These are phyloP conservation scores for Pelargonium nanum DNA, from an alignment of 345 rosid genomes.

Conservation along the genomic window DNA sequence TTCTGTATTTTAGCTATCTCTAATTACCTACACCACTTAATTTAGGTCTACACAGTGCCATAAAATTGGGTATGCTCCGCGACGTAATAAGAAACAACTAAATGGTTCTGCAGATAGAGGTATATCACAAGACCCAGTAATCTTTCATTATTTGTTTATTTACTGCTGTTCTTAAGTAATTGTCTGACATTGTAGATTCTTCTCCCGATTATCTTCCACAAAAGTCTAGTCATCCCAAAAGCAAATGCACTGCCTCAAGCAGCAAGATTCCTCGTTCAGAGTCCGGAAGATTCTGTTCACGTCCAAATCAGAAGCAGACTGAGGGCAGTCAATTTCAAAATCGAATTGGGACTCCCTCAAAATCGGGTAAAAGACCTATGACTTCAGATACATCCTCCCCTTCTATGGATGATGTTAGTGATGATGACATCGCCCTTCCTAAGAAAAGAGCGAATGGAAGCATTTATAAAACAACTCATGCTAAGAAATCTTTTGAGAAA, in stretches of 20 bases:
- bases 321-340: constrained; percentile 22
- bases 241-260: constrained; percentile 15
- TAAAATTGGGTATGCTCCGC: constrained; percentile 69
- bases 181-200: constrained; percentile 25
- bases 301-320: constrained; percentile 15
- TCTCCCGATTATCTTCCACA: constrained; percentile 32
- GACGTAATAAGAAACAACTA: constrained; percentile 29
- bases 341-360: constrained; percentile 10
- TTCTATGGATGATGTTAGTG: constrained; percentile 20
- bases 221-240: constrained; percentile 18
- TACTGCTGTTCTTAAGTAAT: neutral
- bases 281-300: constrained; percentile 29
- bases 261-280: constrained; percentile 15
- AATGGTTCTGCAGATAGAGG: constrained; percentile 33
- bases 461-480: constrained; percentile 7
- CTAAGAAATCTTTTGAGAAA: constrained; percentile 13
- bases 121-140: constrained; percentile 8
- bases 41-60: constrained; percentile 59
- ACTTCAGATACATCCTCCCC: constrained; percentile 19
- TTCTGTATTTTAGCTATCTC: neutral
- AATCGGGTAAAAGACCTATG: constrained; percentile 19
- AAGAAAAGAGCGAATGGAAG: constrained; percentile 15
- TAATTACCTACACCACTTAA: neutral
- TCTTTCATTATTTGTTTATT: constrained; percentile 9
- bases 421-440: constrained; percentile 21